A percentile compares a stretch with the other conserved stretches of the same genome.
Conservation (phyloP, 1,284 basidiomycete genomes). For the Takashimella koratensis region DNA sequence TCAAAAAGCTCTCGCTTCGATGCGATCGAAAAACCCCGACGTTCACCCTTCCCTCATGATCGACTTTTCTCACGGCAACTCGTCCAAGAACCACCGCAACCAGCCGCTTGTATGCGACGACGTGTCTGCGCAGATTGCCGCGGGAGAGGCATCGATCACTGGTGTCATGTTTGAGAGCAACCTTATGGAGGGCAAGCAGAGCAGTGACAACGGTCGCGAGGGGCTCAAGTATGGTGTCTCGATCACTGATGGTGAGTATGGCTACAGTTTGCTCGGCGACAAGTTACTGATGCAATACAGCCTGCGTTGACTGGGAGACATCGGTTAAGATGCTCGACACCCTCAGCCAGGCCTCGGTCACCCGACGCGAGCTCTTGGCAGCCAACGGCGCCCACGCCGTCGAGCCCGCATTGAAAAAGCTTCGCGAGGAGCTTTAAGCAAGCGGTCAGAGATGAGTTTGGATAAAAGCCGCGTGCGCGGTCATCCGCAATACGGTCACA, state of each 20-base stretch:
- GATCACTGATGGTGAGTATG: constrained; percentile 69
- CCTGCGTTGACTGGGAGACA: constrained; percentile 86
- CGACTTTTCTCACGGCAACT: constrained; percentile 65
- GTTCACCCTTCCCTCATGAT: constrained; percentile 51
- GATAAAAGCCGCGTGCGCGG: too few relatives aligned
- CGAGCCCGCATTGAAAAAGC: constrained; percentile 11
- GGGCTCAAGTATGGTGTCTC: constrained; percentile 77
- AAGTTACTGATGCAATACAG: constrained; percentile 18
- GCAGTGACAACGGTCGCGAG: constrained; percentile 54
- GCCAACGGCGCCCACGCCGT: constrained; percentile 14
- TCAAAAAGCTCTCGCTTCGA: constrained; percentile 62
- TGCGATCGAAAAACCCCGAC: constrained; percentile 61
- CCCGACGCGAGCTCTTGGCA: constrained; percentile 34
- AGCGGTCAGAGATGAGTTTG: too few relatives aligned
- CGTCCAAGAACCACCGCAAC: constrained; percentile 85
- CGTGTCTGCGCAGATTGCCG: constrained; percentile 73
- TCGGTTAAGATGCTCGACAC: constrained; percentile 66
- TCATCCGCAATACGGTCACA: too few relatives aligned
- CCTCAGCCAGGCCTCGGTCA: constrained; percentile 57
- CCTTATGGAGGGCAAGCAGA: constrained; percentile 81
- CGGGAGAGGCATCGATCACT: constrained; percentile 75
- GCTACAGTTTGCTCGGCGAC: too few relatives aligned
- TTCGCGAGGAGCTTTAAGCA: too few relatives aligned
- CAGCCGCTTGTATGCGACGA: constrained; percentile 76
- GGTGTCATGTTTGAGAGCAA: constrained; percentile 97